These are phyloP conservation scores for Kodamaea sagamina DNA, from an alignment of 805 yeast genomes.

Conservation along the genomic window DNA sequence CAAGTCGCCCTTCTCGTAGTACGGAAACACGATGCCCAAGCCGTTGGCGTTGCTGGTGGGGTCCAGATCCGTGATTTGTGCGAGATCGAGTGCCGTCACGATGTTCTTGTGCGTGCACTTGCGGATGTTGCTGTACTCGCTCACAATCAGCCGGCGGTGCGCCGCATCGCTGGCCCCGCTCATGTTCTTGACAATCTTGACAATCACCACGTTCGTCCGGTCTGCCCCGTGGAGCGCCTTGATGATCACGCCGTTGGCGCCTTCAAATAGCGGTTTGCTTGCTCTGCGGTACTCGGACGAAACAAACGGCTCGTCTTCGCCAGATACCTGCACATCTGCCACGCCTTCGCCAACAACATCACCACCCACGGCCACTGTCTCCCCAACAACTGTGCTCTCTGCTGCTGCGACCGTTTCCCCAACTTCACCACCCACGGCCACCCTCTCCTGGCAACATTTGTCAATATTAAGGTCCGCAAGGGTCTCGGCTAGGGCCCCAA, in stretches of 20 bases:
- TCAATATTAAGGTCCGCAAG: no score
- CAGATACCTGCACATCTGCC: no score
- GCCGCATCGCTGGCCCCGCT: conserved; percentile 12
- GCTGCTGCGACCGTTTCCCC: no score
- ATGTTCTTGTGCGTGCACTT: conserved; percentile 32
- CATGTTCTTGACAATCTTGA: conserved; percentile 33
- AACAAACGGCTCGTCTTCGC: conserved; percentile 15
- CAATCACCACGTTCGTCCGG: conserved; percentile 24
- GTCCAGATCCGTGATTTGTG: conserved; percentile 15
- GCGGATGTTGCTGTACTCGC: conserved; percentile 33
- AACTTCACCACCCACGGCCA: no score
- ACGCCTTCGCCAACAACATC: no score
- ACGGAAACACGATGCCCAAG: conserved; percentile 43
- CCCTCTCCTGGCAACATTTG: no score
- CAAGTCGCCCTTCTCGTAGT: conserved; percentile 50
- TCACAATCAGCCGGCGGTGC: conserved; percentile 19
- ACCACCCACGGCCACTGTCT: no score
- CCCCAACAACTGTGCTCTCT: no score
- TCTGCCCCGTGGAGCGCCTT: conserved; percentile 30
- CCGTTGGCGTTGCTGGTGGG: conserved; percentile 11
- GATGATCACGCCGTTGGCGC: conserved; percentile 42
- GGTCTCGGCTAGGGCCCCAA: no score
- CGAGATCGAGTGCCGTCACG: conserved; percentile 30
- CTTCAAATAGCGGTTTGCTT: conserved; percentile 40
- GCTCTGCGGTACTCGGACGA: conserved; percentile 25